Conservation (phyloP, 345 rosid genomes). For the Alliaria petiolata region DNA sequence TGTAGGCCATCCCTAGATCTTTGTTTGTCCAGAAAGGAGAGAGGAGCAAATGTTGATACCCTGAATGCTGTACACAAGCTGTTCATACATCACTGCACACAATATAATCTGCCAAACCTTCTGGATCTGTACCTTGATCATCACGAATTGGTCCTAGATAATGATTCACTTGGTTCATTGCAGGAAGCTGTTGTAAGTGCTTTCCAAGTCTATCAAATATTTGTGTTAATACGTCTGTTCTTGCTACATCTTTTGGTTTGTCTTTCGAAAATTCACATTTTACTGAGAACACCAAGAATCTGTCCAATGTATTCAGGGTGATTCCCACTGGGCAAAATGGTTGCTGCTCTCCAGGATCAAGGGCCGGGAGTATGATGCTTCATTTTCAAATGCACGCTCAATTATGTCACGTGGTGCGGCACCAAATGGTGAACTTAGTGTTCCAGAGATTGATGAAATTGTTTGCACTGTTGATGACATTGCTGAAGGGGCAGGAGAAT, state of each 20-base stretch:
- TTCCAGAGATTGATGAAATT: conserved; percentile 55
- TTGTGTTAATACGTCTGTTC: conserved; percentile 13
- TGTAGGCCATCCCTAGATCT: conserved; percentile 41
- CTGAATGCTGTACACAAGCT: conserved; percentile 66
- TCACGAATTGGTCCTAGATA: conserved; percentile 60
- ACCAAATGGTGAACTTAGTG: conserved; percentile 48
- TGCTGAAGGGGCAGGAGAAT: conserved; percentile 91
- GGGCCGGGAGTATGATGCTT: conserved; percentile 91
- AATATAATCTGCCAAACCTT: conserved; percentile 73
- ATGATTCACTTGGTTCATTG: conserved; percentile 47
- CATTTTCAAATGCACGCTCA: conserved; percentile 84
- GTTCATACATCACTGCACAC: conserved; percentile 58
- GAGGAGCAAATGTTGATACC: conserved; percentile 37
- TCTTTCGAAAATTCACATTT: conserved; percentile 1
- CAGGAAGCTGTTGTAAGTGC: conserved; percentile 89
- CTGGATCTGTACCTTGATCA: conserved; percentile 86
- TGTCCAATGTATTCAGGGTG: conserved; percentile 60
- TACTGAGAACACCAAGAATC: conserved; percentile 17
- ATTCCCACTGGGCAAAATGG: conserved; percentile 97
- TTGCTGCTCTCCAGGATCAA: conserved; percentile 79
- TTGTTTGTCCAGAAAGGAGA: conserved; percentile 38
- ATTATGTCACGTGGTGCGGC: conserved; percentile 51
- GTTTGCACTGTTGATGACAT: conserved; percentile 88
- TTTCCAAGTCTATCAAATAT: conserved; percentile 26
- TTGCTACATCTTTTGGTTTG: conserved; percentile 12